These are phyloP conservation scores for Dactylellina haptotyla DNA, from an alignment of 2,329 filamentous ascomycete species.

Conservation along the genomic window DNA sequence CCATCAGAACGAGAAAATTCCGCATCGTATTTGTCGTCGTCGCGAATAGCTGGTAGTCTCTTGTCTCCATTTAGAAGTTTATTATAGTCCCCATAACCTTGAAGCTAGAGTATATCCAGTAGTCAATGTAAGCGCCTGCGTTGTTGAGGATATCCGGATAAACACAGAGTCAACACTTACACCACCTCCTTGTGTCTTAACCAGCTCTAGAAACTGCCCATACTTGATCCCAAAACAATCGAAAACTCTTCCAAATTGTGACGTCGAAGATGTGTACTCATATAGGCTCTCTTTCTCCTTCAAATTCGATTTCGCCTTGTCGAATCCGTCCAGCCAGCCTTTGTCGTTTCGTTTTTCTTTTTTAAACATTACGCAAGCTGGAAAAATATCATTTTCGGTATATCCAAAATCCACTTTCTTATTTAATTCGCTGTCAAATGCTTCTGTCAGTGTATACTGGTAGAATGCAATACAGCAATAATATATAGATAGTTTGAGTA, in stretches of 20 bases:
- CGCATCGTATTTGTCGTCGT: constrained; percentile 5
- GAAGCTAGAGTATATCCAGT: neutral
- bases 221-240: constrained; percentile 19
- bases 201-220: constrained; percentile 15
- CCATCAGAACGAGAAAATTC: too few species aligned
- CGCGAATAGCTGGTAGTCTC: constrained; percentile 1
- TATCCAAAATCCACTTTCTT: constrained; percentile 7
- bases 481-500: neutral
- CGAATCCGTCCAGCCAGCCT: constrained; percentile 1
- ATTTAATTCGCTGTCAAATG: neutral
- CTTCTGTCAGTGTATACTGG: neutral
- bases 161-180: constrained; percentile 1
- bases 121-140: neutral
- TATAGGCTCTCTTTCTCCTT: neutral
- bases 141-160: neutral
- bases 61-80: constrained; percentile 8
- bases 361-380: constrained; percentile 5
- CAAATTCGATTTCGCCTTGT: constrained; percentile 1
- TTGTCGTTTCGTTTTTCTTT: constrained; percentile 1
- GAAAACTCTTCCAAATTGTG: constrained; percentile 3
- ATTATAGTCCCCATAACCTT: constrained; percentile 24
- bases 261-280: constrained; percentile 5
- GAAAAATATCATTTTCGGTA: neutral
- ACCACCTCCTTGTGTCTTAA: constrained; percentile 13
- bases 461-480: too few species aligned